A percentile compares a stretch with the other conserved stretches of the same genome.
These are phyloP conservation scores for Yamadazyma ubonensis DNA, from an alignment of 805 yeast genomes.

Conservation along the genomic window DNA sequence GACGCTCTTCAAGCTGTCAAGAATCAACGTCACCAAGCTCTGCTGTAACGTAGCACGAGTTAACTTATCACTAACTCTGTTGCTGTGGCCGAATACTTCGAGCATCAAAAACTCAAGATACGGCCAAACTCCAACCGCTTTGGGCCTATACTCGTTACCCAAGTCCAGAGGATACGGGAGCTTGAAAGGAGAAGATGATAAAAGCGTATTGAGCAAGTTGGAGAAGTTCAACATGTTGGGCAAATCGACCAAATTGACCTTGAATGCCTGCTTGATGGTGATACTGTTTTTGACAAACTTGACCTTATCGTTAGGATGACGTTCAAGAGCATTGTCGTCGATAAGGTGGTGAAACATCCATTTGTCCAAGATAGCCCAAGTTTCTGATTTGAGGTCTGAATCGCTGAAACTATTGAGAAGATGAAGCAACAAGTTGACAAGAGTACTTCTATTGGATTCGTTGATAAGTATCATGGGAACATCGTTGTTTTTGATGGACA, in stretches of 20 bases:
- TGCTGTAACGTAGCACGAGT: constrained; percentile 50
- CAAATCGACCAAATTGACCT: constrained; percentile 46
- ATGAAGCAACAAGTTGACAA: constrained; percentile 43
- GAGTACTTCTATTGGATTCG: constrained; percentile 35
- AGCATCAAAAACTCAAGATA: constrained; percentile 71
- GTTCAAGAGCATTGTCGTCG: constrained; percentile 6
- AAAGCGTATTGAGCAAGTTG: constrained; percentile 47
- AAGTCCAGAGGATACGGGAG: constrained; percentile 61
- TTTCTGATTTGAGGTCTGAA: constrained; percentile 36
- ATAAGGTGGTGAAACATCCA: constrained; percentile 55
- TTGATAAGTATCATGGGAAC: constrained; percentile 25
- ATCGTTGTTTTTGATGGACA: constrained; percentile 17
- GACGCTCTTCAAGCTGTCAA: constrained; percentile 32
- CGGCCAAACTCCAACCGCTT: constrained; percentile 68
- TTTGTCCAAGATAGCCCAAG: constrained; percentile 71
- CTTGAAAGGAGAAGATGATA: constrained; percentile 30
- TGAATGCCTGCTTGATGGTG: constrained; percentile 28
- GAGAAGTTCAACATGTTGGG: constrained; percentile 60
- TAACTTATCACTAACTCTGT: constrained; percentile 29
- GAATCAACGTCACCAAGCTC: constrained; percentile 51
- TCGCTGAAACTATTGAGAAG: constrained; percentile 50
- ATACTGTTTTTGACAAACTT: constrained; percentile 10
- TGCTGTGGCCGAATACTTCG: constrained; percentile 60
- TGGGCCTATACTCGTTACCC: constrained; percentile 55
- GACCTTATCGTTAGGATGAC: constrained; percentile 4